Percentiles rank a stretch among this genome's conserved stretches.
Evolutionary conservation across 2,329 filamentous ascomycete species (phyloP).

Genomic region (Phaeosphaeriaceae sp.): DNA sequence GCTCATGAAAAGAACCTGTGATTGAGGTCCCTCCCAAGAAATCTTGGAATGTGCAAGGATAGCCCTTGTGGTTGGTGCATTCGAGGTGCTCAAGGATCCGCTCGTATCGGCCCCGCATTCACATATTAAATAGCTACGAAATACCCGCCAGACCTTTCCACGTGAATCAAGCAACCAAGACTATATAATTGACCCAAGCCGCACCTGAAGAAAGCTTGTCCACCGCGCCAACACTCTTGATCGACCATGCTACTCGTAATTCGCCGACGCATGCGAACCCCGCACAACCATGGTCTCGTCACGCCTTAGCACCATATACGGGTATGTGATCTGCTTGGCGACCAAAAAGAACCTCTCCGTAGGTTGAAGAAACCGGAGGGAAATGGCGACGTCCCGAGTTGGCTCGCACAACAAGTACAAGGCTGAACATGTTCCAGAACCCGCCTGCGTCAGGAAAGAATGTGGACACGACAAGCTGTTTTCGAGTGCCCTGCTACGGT

Average conservation of each 20-base stretch:
- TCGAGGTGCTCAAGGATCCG: neutral
- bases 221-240: conserved; percentile 4
- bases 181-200: conserved; percentile 26
- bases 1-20: neutral
- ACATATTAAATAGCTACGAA: neutral
- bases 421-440: neutral
- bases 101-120: neutral
- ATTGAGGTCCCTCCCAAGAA: neutral
- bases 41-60: neutral
- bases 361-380: neutral
- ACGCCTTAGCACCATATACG: conserved; percentile 24
- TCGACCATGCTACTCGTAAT: conserved; percentile 10
- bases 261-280: conserved; percentile 17
- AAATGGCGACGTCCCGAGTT: neutral
- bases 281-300: conserved; percentile 11
- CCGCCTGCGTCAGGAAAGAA: neutral
- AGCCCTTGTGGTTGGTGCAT: neutral
- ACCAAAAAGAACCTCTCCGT: neutral
- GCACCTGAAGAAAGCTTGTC: conserved; percentile 19
- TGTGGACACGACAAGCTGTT: too few species aligned
- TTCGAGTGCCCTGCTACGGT: too few species aligned
- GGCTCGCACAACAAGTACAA: neutral
- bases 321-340: conserved; percentile 27
- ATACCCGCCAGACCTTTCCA: neutral
- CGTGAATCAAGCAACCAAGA: conserved; percentile 12